Percentiles rank a stretch among this genome's conserved stretches.
Conservation (phyloP, 352 stramenopile genomes). For the Phytophthora pluvialis region DNA sequence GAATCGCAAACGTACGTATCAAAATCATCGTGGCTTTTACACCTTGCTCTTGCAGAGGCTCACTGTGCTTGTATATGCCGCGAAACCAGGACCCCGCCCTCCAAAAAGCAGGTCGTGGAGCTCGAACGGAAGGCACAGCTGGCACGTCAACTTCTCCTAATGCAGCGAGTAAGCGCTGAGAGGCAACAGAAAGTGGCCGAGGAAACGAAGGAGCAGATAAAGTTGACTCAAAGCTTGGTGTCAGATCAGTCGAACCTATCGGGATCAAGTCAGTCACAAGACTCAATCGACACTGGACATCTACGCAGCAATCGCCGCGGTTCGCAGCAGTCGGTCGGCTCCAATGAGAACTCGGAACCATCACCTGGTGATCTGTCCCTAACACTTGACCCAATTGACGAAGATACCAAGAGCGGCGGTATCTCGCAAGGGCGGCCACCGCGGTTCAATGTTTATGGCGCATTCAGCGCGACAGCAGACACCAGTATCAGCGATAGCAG, state of each 20-base stretch:
- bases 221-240: constrained; percentile 1
- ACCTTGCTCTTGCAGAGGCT: neutral
- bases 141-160: neutral
- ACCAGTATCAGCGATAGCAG: neutral
- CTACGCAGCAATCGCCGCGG: constrained; percentile 9
- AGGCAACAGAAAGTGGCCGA: neutral
- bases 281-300: constrained; percentile 29
- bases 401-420: constrained; percentile 30
- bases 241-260: constrained; percentile 12
- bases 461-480: neutral
- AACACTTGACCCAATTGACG: constrained; percentile 21
- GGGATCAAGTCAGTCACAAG: constrained; percentile 41
- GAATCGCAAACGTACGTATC: constrained; percentile 17
- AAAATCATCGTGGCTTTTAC: neutral
- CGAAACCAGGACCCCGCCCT: constrained; percentile 29
- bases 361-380: constrained; percentile 27
- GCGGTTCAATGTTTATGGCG: constrained; percentile 29
- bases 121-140: constrained; percentile 9
- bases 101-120: constrained; percentile 16
- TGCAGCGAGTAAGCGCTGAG: neutral
- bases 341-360: constrained; percentile 34
- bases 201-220: neutral
- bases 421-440: constrained; percentile 11
- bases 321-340: constrained; percentile 31
- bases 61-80: neutral